Base-by-base conservation (phyloP, 768 basidiomycete species). In the Leccinum aurantiacum region DNA sequence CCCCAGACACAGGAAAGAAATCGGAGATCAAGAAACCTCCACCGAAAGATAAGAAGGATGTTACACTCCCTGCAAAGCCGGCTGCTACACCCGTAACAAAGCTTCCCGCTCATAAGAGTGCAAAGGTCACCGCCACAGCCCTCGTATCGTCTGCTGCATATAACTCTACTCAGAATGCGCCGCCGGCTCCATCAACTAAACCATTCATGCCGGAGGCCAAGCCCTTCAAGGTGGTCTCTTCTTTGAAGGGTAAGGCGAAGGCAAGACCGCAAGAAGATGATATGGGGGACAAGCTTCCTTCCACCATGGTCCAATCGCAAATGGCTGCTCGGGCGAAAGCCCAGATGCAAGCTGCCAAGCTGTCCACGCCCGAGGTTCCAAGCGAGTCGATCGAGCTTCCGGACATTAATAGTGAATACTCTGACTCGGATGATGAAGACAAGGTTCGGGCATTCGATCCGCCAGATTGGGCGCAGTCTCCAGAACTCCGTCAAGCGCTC, bases 361-460 rank as follows among this genome's bases (percentile, higher is more conserved):
- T 82, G 56, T 75, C 77, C 38, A 70, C 75, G 38, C 82, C 84
- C 10, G 71, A 76, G 3, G 72, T 88, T 58, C 75, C 86, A 17
- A 90, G 87, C 70, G 90, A 94, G 78, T 86, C 82, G 69, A 92
- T 95, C 66, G 94, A 95, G 67, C 79, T 99, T 17, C 95, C 96
- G 0, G 96, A 98, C 50, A 94, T 97, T 69, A 90, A 94, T 67
- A 94, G 91, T 76, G 96, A 98, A 68, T 98, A 98, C 74, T 97
- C 95, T 6, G 92, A 95, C 74, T 97, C 95, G 5, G 96, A 94
- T 49, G 93, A 95, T 65, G 94, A 95, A 71, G 86, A 88, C 64
- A 84, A 89, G 19, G 81, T 82, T 46, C 80, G 84, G 63, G 86
- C 85, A n/a, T 88, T 86, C 64, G 82, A 88, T 66, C 84, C 88